Base-by-base conservation (phyloP, 768 basidiomycete genomes). In the Amanita fuliginea region DNA sequence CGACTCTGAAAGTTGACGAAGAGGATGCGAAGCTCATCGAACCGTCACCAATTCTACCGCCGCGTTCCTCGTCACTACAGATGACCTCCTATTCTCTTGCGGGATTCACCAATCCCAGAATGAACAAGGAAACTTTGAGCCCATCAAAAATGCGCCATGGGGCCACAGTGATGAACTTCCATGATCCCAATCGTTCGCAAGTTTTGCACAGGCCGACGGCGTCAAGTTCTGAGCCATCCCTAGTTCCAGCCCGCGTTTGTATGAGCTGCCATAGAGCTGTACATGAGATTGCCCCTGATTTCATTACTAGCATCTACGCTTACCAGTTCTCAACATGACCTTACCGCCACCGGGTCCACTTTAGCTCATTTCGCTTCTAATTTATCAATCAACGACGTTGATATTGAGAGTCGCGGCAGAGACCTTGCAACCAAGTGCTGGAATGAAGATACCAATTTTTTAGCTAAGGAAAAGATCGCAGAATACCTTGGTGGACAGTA, bases 401-500 rank as follows among this genome's bases (percentile, higher is more conserved):
- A 83, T 54, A 64, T 81, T 52, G 82, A 83, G 32, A 62, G 68
- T 16, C 70, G 78, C 51, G 93, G 81, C 2, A 79, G 78, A 57
- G 82, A 82, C 45, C 64, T 89, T 39, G 93, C 94, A 0, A 65
- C 71, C 32, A 77, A 81, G 49, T 94, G 88, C 64, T 90, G 88
- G 77, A 75, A 78, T 28, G 91, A 93, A 57, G 91, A 98, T 58
- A 86, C 86, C 56, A 74, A 74, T 13, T 94, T 93, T 61, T 63
- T 94, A 57, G 71, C 79, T 11, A 83, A 83, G 60, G 92, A 94
- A 58, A 95, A 94, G 69, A 90, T 97, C 57, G 93, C 95, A 1
- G 92, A 96, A 64, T 99, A 90, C 83, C 73, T 99, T 35, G 96
- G 96, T 57, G 85, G 90, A 62, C 68, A 77, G 93, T 97, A 57